Conservation (phyloP, 2,329 filamentous ascomycete species). For the Colletotrichum sp. region DNA sequence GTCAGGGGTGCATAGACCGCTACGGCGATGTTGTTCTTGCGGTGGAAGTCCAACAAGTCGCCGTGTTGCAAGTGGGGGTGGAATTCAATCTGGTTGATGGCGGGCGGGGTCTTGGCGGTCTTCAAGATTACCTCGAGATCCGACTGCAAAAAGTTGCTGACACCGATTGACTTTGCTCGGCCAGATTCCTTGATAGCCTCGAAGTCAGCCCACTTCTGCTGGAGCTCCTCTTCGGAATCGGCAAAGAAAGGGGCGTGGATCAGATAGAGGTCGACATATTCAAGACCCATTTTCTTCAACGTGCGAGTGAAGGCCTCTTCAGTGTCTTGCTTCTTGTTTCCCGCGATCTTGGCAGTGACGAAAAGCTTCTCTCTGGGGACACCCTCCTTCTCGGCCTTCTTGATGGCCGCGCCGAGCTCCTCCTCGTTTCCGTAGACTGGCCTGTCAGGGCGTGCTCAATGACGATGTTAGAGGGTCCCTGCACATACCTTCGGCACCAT, state of each 20-base stretch:
- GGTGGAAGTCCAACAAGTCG: conserved; percentile 62
- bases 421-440: conserved; percentile 68
- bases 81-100: conserved; percentile 82
- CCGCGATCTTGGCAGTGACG: conserved; percentile 66
- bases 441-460: conserved; percentile 10
- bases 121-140: conserved; percentile 62
- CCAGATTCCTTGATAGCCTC: conserved; percentile 72
- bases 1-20: conserved; percentile 63
- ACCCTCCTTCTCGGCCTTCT: conserved; percentile 65
- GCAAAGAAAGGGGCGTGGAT: conserved; percentile 65
- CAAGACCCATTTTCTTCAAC: conserved; percentile 68
- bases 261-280: conserved; percentile 76
- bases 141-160: conserved; percentile 73
- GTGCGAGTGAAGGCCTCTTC: conserved; percentile 61
- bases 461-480: neutral
- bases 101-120: conserved; percentile 67
- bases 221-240: conserved; percentile 56
- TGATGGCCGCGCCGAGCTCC: conserved; percentile 76
- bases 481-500: conserved; percentile 71
- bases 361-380: conserved; percentile 72
- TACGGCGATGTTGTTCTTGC: conserved; percentile 60
- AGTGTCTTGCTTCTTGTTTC: conserved; percentile 42
- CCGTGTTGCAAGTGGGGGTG: conserved; percentile 78
- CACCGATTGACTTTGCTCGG: conserved; percentile 73
- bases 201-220: conserved; percentile 62